Conservation (phyloP, 306 rosid species). For the Boehmeria nivea region DNA sequence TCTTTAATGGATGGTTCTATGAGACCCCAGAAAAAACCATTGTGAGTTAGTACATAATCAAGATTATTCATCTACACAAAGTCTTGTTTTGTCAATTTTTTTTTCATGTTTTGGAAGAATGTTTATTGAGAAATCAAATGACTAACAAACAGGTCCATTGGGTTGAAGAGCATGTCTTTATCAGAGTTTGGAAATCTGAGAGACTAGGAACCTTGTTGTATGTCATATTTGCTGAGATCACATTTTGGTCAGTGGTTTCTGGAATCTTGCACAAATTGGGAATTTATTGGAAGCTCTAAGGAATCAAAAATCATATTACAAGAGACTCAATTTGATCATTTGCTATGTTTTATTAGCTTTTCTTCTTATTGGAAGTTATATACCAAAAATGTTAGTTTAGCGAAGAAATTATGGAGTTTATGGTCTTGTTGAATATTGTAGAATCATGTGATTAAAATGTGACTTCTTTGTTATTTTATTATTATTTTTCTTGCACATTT, state of each 20-base stretch:
- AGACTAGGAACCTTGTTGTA: constrained; percentile 69
- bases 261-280: constrained; percentile 74
- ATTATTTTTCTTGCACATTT: too few species aligned
- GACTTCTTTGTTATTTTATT: too few species aligned
- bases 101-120: neutral
- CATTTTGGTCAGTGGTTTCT: constrained; percentile 71
- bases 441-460: too few species aligned
- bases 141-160: constrained; percentile 57
- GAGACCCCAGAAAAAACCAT: constrained; percentile 35
- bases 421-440: too few species aligned
- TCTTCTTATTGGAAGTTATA: too few species aligned
- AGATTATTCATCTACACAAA: neutral
- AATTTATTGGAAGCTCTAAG: constrained; percentile 66
- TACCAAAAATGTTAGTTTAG: too few species aligned
- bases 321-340: too few species aligned
- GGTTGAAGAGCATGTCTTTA: constrained; percentile 59
- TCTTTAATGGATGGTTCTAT: constrained; percentile 83
- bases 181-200: constrained; percentile 62
- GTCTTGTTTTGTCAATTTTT: neutral
- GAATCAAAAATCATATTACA: neutral
- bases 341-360: too few species aligned
- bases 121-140: neutral
- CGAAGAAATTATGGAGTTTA: too few species aligned
- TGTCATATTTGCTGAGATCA: constrained; percentile 77
- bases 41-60: constrained; percentile 30